Evolutionary conservation across 1,284 basidiomycete genomes (phyloP).

Genomic region (Papiliotrema laurentii): DNA sequence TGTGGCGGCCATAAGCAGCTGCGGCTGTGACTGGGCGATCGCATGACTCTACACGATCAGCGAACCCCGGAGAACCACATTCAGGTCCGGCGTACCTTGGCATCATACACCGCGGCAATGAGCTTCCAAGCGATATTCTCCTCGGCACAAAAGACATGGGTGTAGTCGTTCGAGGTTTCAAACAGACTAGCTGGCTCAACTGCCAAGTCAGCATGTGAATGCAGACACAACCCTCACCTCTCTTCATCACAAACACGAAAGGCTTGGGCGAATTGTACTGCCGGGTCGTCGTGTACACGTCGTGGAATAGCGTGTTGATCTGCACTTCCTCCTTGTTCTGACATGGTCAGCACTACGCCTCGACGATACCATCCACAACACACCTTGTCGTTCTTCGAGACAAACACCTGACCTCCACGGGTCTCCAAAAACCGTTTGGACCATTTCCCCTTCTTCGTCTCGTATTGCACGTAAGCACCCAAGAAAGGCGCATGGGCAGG

Average conservation of each 20-base stretch:
- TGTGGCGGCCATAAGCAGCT: neutral
- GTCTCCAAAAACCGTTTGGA: conserved; percentile 79
- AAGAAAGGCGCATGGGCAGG: conserved; percentile 65
- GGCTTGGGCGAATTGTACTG: conserved; percentile 63
- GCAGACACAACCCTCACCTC: conserved; percentile 23
- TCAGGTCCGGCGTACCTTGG: conserved; percentile 20
- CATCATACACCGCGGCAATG: conserved; percentile 29
- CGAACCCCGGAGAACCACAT: neutral
- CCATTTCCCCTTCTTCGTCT: conserved; percentile 87
- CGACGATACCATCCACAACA: conserved; percentile 18
- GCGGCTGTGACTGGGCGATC: conserved; percentile 3
- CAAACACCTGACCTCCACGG: conserved; percentile 73
- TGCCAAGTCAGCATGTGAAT: conserved; percentile 26
- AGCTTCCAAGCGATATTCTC: conserved; percentile 47
- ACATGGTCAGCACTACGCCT: conserved; percentile 3
- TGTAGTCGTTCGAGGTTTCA: conserved; percentile 76
- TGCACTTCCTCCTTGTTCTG: conserved; percentile 72
- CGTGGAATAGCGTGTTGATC: conserved; percentile 62
- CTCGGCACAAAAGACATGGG: conserved; percentile 72
- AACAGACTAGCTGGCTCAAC: conserved; percentile 78
- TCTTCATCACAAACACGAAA: conserved; percentile 79
- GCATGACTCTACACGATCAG: conserved; percentile 4
- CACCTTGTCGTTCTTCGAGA: conserved; percentile 81
- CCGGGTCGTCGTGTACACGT: conserved; percentile 70
- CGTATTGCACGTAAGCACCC: conserved; percentile 74